These are phyloP conservation scores for Anaeromyces robustus DNA, from an alignment of 192 early-diverging fungal species.

Conservation along the genomic window DNA sequence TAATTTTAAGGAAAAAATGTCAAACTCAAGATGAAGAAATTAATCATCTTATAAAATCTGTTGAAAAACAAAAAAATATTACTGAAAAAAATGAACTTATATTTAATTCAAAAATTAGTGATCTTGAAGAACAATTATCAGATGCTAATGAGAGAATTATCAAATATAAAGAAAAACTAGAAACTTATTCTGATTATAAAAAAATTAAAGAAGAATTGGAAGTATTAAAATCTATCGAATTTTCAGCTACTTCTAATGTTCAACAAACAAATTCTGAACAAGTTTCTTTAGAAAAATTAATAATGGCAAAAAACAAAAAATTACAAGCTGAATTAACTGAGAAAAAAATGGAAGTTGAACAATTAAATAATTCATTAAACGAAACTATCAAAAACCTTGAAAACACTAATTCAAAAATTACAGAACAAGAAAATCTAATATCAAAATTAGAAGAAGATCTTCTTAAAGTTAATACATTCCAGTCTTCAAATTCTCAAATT, in stretches of 20 bases:
- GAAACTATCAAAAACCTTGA: conserved; percentile 11
- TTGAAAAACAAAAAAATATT: not conserved
- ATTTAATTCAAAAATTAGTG: not conserved
- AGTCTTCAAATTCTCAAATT: not conserved
- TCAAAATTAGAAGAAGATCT: conserved; percentile 28
- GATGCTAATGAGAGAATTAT: not conserved
- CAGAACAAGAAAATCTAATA: conserved; percentile 36
- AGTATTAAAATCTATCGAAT: conserved; percentile 43
- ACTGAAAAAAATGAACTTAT: not conserved
- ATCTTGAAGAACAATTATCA: not conserved
- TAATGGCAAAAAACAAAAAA: conserved; percentile 70
- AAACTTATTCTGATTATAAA: conserved; percentile 63
- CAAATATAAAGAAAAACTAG: conserved; percentile 25
- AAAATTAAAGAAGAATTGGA: conserved; percentile 74
- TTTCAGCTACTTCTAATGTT: conserved; percentile 10
- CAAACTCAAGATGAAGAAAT: conserved; percentile 38
- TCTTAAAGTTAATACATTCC: conserved; percentile 14
- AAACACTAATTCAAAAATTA: conserved; percentile 24
- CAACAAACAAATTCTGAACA: conserved; percentile 20
- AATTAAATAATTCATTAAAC: conserved; percentile 13
- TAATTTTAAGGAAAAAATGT: conserved; percentile 8
- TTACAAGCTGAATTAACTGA: conserved; percentile 55
- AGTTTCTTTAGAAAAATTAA: conserved; percentile 54
- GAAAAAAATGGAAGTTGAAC: conserved; percentile 23
- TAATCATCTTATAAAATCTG: conserved; percentile 11